Percentiles rank a stretch among this genome's conserved stretches.
Conservation (phyloP, 2,329 filamentous ascomycete species). For the Eutypa lata region DNA sequence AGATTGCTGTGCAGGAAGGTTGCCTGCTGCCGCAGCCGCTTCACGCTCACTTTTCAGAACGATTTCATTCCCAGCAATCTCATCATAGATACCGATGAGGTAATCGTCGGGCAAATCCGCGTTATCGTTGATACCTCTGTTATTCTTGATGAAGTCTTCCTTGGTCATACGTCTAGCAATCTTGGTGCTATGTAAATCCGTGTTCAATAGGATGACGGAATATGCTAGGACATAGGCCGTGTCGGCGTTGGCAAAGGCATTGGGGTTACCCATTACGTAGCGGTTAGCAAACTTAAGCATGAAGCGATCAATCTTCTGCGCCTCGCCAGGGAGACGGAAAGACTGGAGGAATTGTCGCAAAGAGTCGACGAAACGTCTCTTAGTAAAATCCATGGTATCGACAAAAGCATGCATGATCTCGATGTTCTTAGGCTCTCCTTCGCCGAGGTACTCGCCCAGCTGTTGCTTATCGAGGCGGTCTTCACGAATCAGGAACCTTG, state of each 20-base stretch:
- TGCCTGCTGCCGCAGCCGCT: conserved; percentile 76
- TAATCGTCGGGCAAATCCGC: conserved; percentile 93
- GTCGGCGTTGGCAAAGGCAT: conserved; percentile 96
- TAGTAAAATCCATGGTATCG: conserved; percentile 88
- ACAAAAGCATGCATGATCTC: conserved; percentile 99
- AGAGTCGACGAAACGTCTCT: conserved; percentile 88
- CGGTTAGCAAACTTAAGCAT: conserved; percentile 99
- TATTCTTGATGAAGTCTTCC: conserved; percentile 99
- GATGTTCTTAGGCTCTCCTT: conserved; percentile 89
- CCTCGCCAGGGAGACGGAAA: conserved; percentile 91
- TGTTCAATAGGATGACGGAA: conserved; percentile 95
- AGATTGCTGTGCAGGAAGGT: conserved; percentile 53
- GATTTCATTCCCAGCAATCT: conserved; percentile 89
- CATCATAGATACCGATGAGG: conserved; percentile 82
- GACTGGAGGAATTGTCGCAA: conserved; percentile 88
- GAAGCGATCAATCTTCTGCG: conserved; percentile 98
- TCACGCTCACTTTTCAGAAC: conserved; percentile 91
- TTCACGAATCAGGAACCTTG: conserved; percentile 74
- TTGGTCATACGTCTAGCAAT: conserved; percentile 85
- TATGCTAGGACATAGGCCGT: conserved; percentile 96
- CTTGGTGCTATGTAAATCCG: conserved; percentile 89
- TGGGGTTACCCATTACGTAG: conserved; percentile 91
- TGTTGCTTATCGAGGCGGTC: conserved; percentile 87
- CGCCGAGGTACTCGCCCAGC: conserved; percentile 90
- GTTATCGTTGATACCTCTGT: conserved; percentile 95